Evolutionary conservation across 192 early-diverging fungal genomes (phyloP).

Genomic region (Gigaspora rosea): DNA sequence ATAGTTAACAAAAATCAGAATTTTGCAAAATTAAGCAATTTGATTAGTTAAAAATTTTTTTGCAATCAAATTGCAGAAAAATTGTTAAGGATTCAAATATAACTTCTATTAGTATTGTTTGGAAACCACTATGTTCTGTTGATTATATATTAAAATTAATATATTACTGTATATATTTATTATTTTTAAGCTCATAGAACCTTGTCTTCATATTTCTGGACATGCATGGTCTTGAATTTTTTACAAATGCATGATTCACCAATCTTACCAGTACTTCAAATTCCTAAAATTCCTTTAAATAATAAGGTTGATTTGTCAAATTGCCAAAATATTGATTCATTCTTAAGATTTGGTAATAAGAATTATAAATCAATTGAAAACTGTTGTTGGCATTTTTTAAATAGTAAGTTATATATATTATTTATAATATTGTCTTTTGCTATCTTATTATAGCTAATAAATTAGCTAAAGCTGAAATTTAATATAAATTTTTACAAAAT

Average conservation of each 20-base stretch:
- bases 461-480: too few species aligned
- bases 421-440: background rate
- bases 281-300: slow-evolving; percentile 32
- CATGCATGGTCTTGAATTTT: slow-evolving; percentile 82
- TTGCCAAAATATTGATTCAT: slow-evolving; percentile 59
- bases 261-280: slow-evolving; percentile 77
- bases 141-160: too few species aligned
- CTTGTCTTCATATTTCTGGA: slow-evolving; percentile 86
- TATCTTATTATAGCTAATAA: too few species aligned
- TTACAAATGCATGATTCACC: slow-evolving; percentile 80
- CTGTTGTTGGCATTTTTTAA: slow-evolving; percentile 81
- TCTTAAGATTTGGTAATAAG: slow-evolving; percentile 58
- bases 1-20: too few species aligned
- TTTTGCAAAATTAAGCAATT: too few species aligned
- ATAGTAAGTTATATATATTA: background rate
- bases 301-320: slow-evolving; percentile 63
- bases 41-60: too few species aligned
- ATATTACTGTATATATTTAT: background rate
- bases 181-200: slow-evolving; percentile 78
- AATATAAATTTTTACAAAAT: too few species aligned
- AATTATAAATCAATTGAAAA: slow-evolving; percentile 67
- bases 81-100: too few species aligned
- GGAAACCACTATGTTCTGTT: too few species aligned
- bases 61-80: too few species aligned
- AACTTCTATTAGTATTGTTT: too few species aligned